Evolutionary conservation across 495 filamentous ascomycete genomes (phyloP), one percentile per base, ranked within the genome.

Genomic region (Aeminium ludgeri): DNA sequence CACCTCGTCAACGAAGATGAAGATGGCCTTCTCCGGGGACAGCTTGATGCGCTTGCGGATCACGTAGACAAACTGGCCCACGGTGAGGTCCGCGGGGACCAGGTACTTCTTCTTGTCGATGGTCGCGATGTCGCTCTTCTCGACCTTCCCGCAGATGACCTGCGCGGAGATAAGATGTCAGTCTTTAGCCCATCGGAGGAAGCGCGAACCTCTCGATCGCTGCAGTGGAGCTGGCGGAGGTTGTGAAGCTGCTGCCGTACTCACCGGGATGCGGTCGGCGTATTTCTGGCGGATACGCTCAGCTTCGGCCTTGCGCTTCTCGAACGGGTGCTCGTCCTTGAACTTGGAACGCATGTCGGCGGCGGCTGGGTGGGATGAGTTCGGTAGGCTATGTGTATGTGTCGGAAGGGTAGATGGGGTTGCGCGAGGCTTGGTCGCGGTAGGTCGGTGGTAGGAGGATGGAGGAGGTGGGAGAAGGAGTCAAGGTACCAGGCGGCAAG

Each of bases 21-120:
- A 99, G 70, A 99, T 99, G 51, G 89, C 89, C 72, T 99, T 99
- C 70, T 99, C 89, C 6, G 89, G 89, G 10, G 86, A 94, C 39
- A 99, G 72, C 82, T 99, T 99, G 69, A 99, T 99, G 52, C 89
- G 80, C 72, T 99, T 99, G 60, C 89, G 85, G 65, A 99, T 99
- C 36, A 99, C 89, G 61, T 99, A 99, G 66, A 99, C 89, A 61
- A 99, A 99, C 78, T 99, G 89, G 52, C 89, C 89, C 30, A 99
- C 89, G 41, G 91, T 99, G 51, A 99, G 76, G 59, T 99, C 89
- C 44, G 89, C 84, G 1, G 89, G 89, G 13, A 99, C 89, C 6
- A 99, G 75, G 57, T 99, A 99, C 68, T 99, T 99, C 77, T 99
- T 99, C 78, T 99, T 99, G 69, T 99, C 89, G 72, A 99, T 99